Evolutionary conservation across 2,329 filamentous ascomycete genomes (phyloP).

Genomic region (Pochonia chlamydosporia): DNA sequence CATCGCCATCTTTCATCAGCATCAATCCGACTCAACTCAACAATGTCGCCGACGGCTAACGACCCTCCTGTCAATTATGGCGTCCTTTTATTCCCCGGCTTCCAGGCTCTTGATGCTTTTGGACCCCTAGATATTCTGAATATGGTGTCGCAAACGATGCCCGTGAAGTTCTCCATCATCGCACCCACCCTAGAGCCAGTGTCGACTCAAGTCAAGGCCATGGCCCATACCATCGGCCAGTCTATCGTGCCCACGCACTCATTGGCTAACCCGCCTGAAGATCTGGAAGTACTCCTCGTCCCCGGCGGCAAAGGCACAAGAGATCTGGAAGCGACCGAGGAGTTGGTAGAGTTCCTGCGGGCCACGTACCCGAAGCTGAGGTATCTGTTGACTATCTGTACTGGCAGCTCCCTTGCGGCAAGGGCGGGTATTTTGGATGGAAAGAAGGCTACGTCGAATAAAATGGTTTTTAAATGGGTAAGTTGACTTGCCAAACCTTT

Average conservation of each 20-base stretch:
- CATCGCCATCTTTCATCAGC: background rate
- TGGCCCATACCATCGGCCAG: slow-evolving; percentile 20
- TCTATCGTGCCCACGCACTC: slow-evolving; percentile 30
- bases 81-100: slow-evolving; percentile 28
- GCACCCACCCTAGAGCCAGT: slow-evolving; percentile 23
- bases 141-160: slow-evolving; percentile 15
- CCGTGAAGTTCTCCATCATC: slow-evolving; percentile 21
- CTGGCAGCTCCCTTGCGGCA: slow-evolving; percentile 49
- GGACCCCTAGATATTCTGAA: slow-evolving; percentile 31
- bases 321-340: slow-evolving; percentile 9
- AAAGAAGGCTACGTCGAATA: slow-evolving; percentile 55
- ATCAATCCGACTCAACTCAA: background rate
- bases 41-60: background rate
- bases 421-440: slow-evolving; percentile 51
- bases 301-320: slow-evolving; percentile 31
- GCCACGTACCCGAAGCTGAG: slow-evolving; percentile 34
- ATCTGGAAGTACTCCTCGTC: slow-evolving; percentile 32
- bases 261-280: slow-evolving; percentile 24
- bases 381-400: slow-evolving; percentile 58
- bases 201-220: slow-evolving; percentile 12
- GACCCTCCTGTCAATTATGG: slow-evolving; percentile 18
- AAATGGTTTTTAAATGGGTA: slow-evolving; percentile 40
- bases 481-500: no score
- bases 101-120: slow-evolving; percentile 34
- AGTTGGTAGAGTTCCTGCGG: slow-evolving; percentile 33